Percentiles rank a stretch among this genome's conserved stretches.
These are phyloP conservation scores for Mortierella alpina DNA, from an alignment of 192 early-diverging fungal species.

Conservation along the genomic window DNA sequence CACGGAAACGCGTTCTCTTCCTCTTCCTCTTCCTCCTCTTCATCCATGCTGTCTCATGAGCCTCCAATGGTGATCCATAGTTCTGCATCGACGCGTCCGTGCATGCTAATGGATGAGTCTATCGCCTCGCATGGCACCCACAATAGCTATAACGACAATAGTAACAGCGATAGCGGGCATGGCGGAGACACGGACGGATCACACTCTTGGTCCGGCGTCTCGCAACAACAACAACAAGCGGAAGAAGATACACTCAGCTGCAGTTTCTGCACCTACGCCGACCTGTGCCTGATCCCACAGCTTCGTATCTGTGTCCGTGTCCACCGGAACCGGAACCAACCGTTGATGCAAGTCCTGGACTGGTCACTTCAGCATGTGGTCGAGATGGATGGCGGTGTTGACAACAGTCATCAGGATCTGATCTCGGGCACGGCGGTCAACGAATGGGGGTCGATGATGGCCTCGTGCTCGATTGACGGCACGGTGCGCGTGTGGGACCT, in stretches of 20 bases:
- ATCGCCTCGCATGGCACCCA: too few relatives aligned
- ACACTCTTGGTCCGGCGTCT: too few relatives aligned
- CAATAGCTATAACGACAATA: conserved; percentile 1
- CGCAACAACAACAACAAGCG: background rate
- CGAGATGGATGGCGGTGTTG: conserved; percentile 1
- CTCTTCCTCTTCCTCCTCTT: too few relatives aligned
- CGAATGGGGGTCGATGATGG: conserved; percentile 22
- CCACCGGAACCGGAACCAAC: conserved; percentile 1
- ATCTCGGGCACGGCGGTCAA: conserved; percentile 45
- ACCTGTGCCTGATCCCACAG: conserved; percentile 37
- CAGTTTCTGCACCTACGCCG: conserved; percentile 28
- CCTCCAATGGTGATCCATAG: too few relatives aligned
- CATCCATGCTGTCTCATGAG: too few relatives aligned
- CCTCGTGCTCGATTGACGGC: conserved; percentile 32
- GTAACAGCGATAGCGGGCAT: background rate
- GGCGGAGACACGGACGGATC: background rate
- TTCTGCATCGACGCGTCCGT: too few relatives aligned
- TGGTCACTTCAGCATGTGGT: conserved; percentile 11
- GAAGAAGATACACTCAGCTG: conserved; percentile 13
- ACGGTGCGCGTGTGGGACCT: conserved; percentile 39
- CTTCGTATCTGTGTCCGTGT: conserved; percentile 22
- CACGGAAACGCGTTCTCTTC: background rate
- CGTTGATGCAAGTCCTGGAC: conserved; percentile 35
- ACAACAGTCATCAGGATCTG: conserved; percentile 26
- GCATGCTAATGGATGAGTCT: too few relatives aligned